These are phyloP conservation scores for Lithospermum erythrorhizon DNA, from an alignment of 257 asterid species.

Conservation along the genomic window DNA sequence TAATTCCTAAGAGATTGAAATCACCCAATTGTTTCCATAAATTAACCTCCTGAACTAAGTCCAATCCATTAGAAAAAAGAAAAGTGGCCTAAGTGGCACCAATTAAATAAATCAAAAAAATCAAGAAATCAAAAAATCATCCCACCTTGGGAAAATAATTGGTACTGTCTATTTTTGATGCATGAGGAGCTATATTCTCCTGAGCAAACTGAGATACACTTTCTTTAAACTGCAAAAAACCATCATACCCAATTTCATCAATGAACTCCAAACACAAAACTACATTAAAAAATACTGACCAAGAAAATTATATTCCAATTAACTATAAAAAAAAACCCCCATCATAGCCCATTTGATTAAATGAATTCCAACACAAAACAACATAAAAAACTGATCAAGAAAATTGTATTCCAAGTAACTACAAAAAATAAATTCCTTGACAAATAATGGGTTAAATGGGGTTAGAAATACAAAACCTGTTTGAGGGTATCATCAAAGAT, in stretches of 20 bases:
- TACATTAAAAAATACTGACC: not conserved
- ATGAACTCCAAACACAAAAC: not conserved
- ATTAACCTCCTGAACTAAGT: conserved; percentile 59
- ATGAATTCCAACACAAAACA: too few species aligned
- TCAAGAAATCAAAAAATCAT: conserved; percentile 1
- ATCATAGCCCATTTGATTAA: too few species aligned
- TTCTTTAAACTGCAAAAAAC: conserved; percentile 72
- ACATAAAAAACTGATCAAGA: too few species aligned
- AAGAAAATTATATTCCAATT: too few species aligned
- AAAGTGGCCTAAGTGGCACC: conserved; percentile 6
- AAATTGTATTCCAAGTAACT: too few species aligned
- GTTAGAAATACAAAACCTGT: conserved; percentile 35
- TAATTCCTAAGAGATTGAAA: conserved; percentile 90
- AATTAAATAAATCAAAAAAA: conserved; percentile 1
- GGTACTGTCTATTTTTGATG: conserved; percentile 69
- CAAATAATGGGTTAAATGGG: too few species aligned
- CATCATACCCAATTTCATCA: not conserved
- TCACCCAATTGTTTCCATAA: conserved; percentile 96
- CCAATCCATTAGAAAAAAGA: not conserved
- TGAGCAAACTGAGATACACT: conserved; percentile 89
- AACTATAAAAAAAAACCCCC: too few species aligned
- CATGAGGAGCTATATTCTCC: conserved; percentile 91
- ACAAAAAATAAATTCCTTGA: too few species aligned
- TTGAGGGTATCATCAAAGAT: conserved; percentile 78
- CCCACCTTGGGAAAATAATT: conserved; percentile 76